These are phyloP conservation scores for Suhomyces chickasaworum DNA, from an alignment of 1,139 yeast genomes.

Conservation along the genomic window DNA sequence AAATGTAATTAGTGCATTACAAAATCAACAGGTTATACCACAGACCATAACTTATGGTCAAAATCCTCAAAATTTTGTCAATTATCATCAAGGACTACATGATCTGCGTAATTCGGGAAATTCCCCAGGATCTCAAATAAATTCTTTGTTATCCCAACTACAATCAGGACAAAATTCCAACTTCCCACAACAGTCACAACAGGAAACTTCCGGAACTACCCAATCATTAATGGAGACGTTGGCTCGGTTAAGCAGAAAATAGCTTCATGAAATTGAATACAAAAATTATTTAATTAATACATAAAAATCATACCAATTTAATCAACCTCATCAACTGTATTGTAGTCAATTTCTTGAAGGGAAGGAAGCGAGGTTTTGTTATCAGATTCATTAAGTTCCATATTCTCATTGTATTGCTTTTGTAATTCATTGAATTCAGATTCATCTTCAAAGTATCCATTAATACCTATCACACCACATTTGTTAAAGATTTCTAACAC, in stretches of 20 bases:
- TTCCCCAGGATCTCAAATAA: conserved; percentile 28
- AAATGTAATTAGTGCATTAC: conserved; percentile 22
- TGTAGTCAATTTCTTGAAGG: conserved; percentile 5
- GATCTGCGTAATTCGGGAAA: conserved; percentile 13
- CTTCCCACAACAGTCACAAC: conserved; percentile 15
- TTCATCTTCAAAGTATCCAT: conserved; percentile 35
- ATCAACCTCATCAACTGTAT: conserved; percentile 21
- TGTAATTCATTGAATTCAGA: conserved; percentile 28
- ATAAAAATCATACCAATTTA: conserved; percentile 3
- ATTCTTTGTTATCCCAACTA: conserved; percentile 32
- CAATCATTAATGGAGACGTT: conserved; percentile 41
- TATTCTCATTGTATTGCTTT: conserved; percentile 24
- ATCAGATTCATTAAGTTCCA: conserved; percentile 15
- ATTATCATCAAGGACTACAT: conserved; percentile 20
- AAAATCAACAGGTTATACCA: conserved; percentile 14
- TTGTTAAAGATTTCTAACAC: conserved; percentile 74
- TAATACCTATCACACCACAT: conserved; percentile 80
- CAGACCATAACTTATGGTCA: conserved; percentile 5
- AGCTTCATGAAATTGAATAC: background rate
- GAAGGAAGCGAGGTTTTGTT: conserved; percentile 3
- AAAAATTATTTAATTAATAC: background rate
- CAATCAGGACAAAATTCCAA: conserved; percentile 21
- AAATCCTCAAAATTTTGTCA: background rate
- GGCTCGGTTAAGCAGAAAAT: conserved; percentile 31
- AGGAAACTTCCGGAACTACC: conserved; percentile 9